A percentile compares a stretch with the other conserved stretches of the same genome.
These are phyloP conservation scores for Penstemon eatonii DNA, from an alignment of 257 asterid species.

Conservation along the genomic window DNA sequence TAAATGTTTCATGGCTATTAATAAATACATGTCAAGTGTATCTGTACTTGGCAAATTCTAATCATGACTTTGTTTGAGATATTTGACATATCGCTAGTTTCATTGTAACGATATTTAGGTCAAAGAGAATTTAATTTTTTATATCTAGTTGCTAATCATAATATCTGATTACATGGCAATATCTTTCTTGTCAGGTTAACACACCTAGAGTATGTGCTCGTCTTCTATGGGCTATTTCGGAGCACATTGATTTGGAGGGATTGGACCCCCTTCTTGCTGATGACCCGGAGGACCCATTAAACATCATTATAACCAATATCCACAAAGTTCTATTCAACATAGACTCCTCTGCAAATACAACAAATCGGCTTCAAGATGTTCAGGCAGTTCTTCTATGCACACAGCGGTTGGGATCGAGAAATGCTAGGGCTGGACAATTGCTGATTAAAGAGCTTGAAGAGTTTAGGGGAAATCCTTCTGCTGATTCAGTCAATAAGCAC, in stretches of 20 bases:
- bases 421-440: conserved; percentile 81
- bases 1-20: conserved; percentile 11
- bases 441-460: conserved; percentile 86
- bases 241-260: conserved; percentile 82
- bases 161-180: conserved; percentile 19
- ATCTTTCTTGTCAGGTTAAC: conserved; percentile 63
- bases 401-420: conserved; percentile 83
- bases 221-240: conserved; percentile 84
- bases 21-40: conserved; percentile 6
- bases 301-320: conserved; percentile 65
- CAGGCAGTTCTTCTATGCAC: conserved; percentile 89
- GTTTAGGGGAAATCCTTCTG: conserved; percentile 60
- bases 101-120: conserved; percentile 4
- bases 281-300: conserved; percentile 82
- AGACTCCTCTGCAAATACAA: conserved; percentile 68
- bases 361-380: conserved; percentile 83
- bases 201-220: conserved; percentile 77
- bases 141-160: conserved; percentile 1
- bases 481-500: conserved; percentile 92
- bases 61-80: conserved; percentile 1
- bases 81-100: conserved; percentile 3
- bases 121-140: conserved; percentile 5
- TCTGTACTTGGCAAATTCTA: background rate
- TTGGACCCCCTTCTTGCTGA: conserved; percentile 89
- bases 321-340: conserved; percentile 68